Conservation (phyloP, 305 asterid species). For the Fraxinus baroniana region DNA sequence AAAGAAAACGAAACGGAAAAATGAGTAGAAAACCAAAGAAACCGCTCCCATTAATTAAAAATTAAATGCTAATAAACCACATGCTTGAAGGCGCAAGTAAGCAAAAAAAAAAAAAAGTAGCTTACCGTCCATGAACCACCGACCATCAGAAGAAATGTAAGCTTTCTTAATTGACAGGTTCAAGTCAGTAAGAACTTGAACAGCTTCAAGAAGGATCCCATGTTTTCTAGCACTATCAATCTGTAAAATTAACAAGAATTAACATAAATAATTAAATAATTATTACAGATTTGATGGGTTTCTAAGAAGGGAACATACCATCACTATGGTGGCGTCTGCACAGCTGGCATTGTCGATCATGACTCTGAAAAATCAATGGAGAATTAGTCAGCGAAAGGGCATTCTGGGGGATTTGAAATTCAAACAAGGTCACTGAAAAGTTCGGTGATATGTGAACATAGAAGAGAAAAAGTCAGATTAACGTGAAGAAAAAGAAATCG, state of each 20-base stretch:
- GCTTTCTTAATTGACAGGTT: slow-evolving; percentile 90
- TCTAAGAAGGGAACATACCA: slow-evolving; percentile 44
- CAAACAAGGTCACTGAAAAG: slow-evolving; percentile 22
- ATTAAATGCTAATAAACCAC: background rate
- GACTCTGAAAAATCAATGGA: slow-evolving; percentile 56
- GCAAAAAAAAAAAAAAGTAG: background rate
- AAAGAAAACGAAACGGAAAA: slow-evolving; percentile 30
- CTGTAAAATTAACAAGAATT: slow-evolving; percentile 30
- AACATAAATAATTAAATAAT: background rate
- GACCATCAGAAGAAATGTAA: slow-evolving; percentile 87
- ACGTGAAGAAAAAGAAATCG: slow-evolving; percentile 38
- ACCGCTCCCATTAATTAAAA: background rate
- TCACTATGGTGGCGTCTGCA: slow-evolving; percentile 71
- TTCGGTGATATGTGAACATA: background rate
- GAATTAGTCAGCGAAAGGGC: slow-evolving; percentile 39
- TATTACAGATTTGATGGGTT: background rate
- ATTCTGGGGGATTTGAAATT: slow-evolving; percentile 19
- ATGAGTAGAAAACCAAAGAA: background rate
- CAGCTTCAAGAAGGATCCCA: slow-evolving; percentile 88
- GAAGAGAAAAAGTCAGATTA: slow-evolving; percentile 21
- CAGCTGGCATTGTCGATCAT: slow-evolving; percentile 91
- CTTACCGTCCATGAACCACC: slow-evolving; percentile 99
- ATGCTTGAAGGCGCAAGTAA: slow-evolving; percentile 9
- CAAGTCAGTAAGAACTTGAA: slow-evolving; percentile 85
- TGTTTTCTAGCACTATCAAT: slow-evolving; percentile 86